Conservation (phyloP, 352 stramenopile genomes). For the Paralagenidium karlingii region DNA sequence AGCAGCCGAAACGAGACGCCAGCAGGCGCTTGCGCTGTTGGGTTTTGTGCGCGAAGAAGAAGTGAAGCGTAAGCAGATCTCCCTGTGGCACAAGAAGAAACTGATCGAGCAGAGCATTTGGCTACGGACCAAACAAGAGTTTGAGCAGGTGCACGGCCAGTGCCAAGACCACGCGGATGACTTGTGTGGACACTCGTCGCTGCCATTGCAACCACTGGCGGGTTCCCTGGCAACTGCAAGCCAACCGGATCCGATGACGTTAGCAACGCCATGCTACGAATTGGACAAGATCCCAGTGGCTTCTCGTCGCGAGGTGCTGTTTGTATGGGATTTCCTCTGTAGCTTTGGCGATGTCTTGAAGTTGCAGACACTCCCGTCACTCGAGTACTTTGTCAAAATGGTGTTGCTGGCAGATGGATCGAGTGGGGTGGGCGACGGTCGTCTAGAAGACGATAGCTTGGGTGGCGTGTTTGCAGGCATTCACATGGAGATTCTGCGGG, state of each 20-base stretch:
- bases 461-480: slow-evolving; percentile 27
- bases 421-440: slow-evolving; percentile 28
- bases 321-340: slow-evolving; percentile 65
- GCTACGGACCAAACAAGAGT: slow-evolving; percentile 32
- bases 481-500: slow-evolving; percentile 34
- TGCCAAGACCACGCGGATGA: slow-evolving; percentile 2
- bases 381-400: slow-evolving; percentile 36
- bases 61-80: slow-evolving; percentile 35
- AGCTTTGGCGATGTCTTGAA: slow-evolving; percentile 57
- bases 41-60: slow-evolving; percentile 64
- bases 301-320: slow-evolving; percentile 41
- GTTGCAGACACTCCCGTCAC: slow-evolving; percentile 28
- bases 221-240: too few relatives aligned
- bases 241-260: too few relatives aligned
- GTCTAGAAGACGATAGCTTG: slow-evolving; percentile 36
- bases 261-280: too few relatives aligned
- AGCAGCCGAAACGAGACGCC: slow-evolving; percentile 13
- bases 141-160: slow-evolving; percentile 5
- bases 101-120: slow-evolving; percentile 37
- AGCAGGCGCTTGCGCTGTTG: slow-evolving; percentile 40
- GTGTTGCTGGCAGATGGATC: slow-evolving; percentile 27
- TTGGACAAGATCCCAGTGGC: slow-evolving; percentile 24
- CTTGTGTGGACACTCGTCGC: too few relatives aligned
- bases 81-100: slow-evolving; percentile 37
- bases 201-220: too few relatives aligned